phyloP scores from a whole-genome alignment of 2,329 filamentous ascomycete genomes.

The Beauveria bassiana region DNA sequence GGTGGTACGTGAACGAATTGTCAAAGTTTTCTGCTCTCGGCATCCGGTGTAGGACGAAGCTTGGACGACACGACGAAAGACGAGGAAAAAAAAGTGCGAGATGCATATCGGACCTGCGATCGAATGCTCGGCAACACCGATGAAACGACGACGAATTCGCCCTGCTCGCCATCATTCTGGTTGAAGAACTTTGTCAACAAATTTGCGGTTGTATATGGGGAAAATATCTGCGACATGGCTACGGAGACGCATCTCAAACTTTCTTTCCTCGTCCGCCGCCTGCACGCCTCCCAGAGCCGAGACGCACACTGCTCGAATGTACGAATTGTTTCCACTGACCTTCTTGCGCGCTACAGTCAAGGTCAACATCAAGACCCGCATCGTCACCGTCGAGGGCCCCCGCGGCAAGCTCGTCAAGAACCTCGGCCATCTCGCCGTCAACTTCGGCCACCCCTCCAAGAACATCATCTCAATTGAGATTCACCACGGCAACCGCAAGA shows the following conservation, averaged over 20 bases:
- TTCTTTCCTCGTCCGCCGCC: background rate
- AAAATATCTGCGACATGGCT: background rate
- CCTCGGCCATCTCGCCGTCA: constrained; percentile 92
- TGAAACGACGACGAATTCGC: background rate
- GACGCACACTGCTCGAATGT: background rate
- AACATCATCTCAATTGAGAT: constrained; percentile 92
- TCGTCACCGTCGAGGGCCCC: constrained; percentile 95
- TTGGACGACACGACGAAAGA: background rate
- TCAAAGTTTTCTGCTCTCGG: constrained; percentile 7
- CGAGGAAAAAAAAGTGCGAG: background rate
- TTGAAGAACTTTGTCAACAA: background rate
- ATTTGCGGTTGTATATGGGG: background rate
- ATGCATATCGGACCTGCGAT: background rate
- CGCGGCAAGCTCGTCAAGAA: constrained; percentile 97
- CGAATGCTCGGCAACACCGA: background rate
- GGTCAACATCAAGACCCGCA: constrained; percentile 92
- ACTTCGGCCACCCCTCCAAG: constrained; percentile 83
- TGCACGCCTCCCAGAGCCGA: background rate
- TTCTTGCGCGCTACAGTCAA: constrained; percentile 60
- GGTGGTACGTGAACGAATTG: constrained; percentile 64
- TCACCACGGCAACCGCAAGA: constrained; percentile 97
- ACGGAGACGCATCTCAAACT: background rate
- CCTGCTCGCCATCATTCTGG: background rate
- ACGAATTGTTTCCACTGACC: constrained; percentile 21
- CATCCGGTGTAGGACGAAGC: background rate